These are phyloP conservation scores for Talaromyces sp. DNA, from an alignment of 2,329 filamentous ascomycete genomes.

Conservation along the genomic window DNA sequence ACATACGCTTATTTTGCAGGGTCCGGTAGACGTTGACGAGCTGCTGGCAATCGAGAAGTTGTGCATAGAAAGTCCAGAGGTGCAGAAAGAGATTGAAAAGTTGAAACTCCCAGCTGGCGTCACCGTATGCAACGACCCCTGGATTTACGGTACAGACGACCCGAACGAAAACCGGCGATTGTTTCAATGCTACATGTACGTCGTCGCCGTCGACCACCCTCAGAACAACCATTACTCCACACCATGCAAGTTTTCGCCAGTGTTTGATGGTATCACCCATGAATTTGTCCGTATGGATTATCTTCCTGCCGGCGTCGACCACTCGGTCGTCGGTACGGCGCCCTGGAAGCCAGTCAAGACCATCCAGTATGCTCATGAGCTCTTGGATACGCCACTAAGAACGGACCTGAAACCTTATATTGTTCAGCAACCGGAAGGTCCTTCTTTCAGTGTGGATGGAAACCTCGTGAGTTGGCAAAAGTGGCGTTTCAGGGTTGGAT, in stretches of 20 bases:
- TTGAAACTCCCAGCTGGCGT: conserved; percentile 53
- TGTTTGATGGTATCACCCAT: conserved; percentile 54
- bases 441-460: conserved; percentile 54
- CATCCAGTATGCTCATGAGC: conserved; percentile 49
- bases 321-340: conserved; percentile 48
- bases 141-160: conserved; percentile 59
- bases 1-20: conserved; percentile 32
- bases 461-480: conserved; percentile 60
- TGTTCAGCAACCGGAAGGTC: conserved; percentile 59
- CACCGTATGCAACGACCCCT: conserved; percentile 55
- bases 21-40: conserved; percentile 54
- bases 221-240: conserved; percentile 33
- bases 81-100: conserved; percentile 55
- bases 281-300: conserved; percentile 65
- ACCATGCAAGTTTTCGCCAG: conserved; percentile 32
- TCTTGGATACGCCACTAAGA: conserved; percentile 41
- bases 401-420: conserved; percentile 59
- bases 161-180: conserved; percentile 32
- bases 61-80: conserved; percentile 50
- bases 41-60: conserved; percentile 53
- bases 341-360: conserved; percentile 52
- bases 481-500: conserved; percentile 56
- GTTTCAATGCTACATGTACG: conserved; percentile 38
- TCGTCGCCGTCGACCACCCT: conserved; percentile 28
- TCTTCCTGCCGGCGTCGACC: conserved; percentile 61